Conservation (phyloP, 192 early-diverging fungal species). For the Chytriomyces hyalinus region DNA sequence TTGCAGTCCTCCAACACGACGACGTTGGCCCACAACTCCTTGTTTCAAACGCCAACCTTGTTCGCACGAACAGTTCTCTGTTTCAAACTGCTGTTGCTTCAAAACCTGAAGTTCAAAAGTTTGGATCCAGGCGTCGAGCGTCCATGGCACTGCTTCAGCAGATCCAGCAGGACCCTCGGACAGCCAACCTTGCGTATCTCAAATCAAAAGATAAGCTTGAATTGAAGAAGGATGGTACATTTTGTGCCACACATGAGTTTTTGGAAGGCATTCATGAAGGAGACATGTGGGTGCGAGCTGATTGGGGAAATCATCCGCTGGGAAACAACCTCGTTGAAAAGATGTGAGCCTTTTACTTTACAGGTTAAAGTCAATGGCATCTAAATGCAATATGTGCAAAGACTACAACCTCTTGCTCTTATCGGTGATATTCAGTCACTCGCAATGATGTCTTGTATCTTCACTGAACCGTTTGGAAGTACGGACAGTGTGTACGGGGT, state of each 20-base stretch:
- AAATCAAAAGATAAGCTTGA: background rate
- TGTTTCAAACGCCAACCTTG: too few relatives aligned
- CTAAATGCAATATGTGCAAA: background rate
- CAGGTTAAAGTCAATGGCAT: background rate
- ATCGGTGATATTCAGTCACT: constrained; percentile 30
- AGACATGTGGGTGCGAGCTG: constrained; percentile 24
- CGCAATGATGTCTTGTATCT: constrained; percentile 22
- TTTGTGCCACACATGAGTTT: constrained; percentile 1
- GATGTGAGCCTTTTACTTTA: background rate
- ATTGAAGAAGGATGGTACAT: constrained; percentile 20
- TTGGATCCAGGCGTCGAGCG: constrained; percentile 20
- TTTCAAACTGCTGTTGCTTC: background rate
- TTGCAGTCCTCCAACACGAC: background rate
- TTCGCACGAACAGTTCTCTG: too few relatives aligned
- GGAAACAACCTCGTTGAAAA: constrained; percentile 24
- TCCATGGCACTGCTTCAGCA: constrained; percentile 4
- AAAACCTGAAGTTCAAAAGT: background rate
- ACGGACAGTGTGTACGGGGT: background rate
- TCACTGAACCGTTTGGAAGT: constrained; percentile 25
- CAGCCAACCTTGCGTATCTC: background rate
- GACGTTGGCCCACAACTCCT: too few relatives aligned
- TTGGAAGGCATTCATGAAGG: background rate
- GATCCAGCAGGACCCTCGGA: background rate
- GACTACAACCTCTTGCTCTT: constrained; percentile 21
- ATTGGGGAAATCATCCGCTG: constrained; percentile 34